Conservation (phyloP, 176 grass and related monocot species). For the Triticum aestivum region IWGSC_CS_RefSeq_v2.1 NC_057802.1:529559806-529560305, state of each 20-base stretch:
- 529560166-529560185: not conserved
- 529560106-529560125: too few relatives aligned
- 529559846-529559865: constrained; percentile 25
- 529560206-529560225: constrained; percentile 22
- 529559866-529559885: too few relatives aligned
- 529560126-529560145: too few relatives aligned
- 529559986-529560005: constrained; percentile 14
- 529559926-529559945: not conserved
- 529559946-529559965: not conserved
- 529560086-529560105: not conserved
- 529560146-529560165: too few relatives aligned
- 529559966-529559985: too few relatives aligned
- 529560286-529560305: constrained; percentile 20
- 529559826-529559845: constrained; percentile 37
- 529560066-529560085: not conserved
- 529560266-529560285: constrained; percentile 37
- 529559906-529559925: too few relatives aligned
- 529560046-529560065: constrained; percentile 13
- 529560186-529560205: not conserved
- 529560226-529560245: constrained; percentile 61
- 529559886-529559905: too few relatives aligned
- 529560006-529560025: constrained; percentile 27
- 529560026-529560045: not conserved
- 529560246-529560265: constrained; percentile 42
- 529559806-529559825: constrained; percentile 25